Evolutionary conservation across 225 moss, liverwort and hornwort genomes (phyloP).

Genomic region (Physcomitrellopsis africana): DNA sequence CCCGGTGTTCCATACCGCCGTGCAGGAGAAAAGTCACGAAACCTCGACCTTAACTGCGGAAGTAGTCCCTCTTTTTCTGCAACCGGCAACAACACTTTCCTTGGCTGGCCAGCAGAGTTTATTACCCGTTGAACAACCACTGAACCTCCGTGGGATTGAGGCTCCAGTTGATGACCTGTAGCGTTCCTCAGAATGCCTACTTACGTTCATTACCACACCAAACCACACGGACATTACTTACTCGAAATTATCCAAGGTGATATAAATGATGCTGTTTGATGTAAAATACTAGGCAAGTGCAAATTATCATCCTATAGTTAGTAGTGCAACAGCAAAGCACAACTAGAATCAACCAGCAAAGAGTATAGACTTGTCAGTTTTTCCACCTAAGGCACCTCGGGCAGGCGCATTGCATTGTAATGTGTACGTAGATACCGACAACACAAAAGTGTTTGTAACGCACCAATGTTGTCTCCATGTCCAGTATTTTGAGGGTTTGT

Average conservation of each 20-base stretch:
- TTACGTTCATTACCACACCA: background rate
- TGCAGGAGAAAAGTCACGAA: slow-evolving; percentile 23
- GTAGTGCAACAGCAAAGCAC: too few relatives aligned
- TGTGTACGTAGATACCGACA: too few relatives aligned
- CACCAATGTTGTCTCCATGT: slow-evolving; percentile 55
- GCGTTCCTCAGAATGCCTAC: slow-evolving; percentile 71
- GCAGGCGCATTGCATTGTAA: too few relatives aligned
- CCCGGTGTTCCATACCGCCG: slow-evolving; percentile 34
- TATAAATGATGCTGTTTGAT: background rate
- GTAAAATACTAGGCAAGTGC: background rate
- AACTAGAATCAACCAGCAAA: too few relatives aligned
- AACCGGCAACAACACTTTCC: slow-evolving; percentile 81
- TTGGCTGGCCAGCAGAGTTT: slow-evolving; percentile 90
- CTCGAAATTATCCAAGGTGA: too few relatives aligned
- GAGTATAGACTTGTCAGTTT: too few relatives aligned
- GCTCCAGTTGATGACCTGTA: slow-evolving; percentile 37
- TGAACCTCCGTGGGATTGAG: slow-evolving; percentile 41
- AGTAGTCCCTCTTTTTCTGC: slow-evolving; percentile 25
- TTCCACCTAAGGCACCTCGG: too few relatives aligned
- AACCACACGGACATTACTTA: background rate
- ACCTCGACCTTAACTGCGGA: slow-evolving; percentile 4
- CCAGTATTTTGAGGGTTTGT: slow-evolving; percentile 10
- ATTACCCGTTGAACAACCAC: slow-evolving; percentile 79
- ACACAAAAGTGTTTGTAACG: background rate
- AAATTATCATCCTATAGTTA: too few relatives aligned